Evolutionary conservation across 2,329 filamentous ascomycete species (phyloP), one percentile per base, ranked within the genome.

Genomic region (Sclerotiophoma versabilis): DNA sequence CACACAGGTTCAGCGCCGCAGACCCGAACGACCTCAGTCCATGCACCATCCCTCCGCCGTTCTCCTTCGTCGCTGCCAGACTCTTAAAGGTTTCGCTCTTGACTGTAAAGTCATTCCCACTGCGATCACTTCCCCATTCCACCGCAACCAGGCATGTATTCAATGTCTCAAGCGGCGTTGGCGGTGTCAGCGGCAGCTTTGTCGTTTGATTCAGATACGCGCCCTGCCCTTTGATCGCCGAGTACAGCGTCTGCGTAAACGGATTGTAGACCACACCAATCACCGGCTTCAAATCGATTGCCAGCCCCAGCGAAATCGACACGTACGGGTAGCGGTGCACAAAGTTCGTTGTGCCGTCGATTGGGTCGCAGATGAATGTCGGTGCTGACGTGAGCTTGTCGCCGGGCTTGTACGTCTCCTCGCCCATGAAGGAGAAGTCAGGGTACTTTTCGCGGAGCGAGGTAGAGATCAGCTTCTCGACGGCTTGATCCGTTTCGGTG

Each of bases 231-330:
- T 82, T 81, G 67, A 92, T 83, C 26, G 82, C 90, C 4, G 84
- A 87, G 78, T 87, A 93, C 34, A 93, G 78, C 8, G 83, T 80
- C 65, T 87, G 83, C 42, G 85, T 85, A 76, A 88, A 92, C 0
- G 90, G 90, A 76, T 93, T 93, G 78, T 91, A 93, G 58, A 93
- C 86, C 53, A 93, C 86, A 57, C 90, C 90, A 37, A 93, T 81
- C 47, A 80, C 79, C 19, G 90, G 89, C 50, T 71, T 68, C 59
- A 83, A 83, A 66, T 83, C 76, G 57, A 92, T 75, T 36, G 87
- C 83, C 52, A 93, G 81, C 38, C 90, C 90, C 27, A 93, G 85
- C 10, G 88, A 91, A 76, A 93, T 87, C 77, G 87, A 90, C 58
- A 90, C 89, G 65, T 86, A 83, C 59, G 85, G 88, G 75, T 91